Percentiles rank a stretch among this genome's conserved stretches.
These are phyloP conservation scores for Mimosa pudica DNA, from an alignment of 306 rosid genomes.

Conservation along the genomic window DNA sequence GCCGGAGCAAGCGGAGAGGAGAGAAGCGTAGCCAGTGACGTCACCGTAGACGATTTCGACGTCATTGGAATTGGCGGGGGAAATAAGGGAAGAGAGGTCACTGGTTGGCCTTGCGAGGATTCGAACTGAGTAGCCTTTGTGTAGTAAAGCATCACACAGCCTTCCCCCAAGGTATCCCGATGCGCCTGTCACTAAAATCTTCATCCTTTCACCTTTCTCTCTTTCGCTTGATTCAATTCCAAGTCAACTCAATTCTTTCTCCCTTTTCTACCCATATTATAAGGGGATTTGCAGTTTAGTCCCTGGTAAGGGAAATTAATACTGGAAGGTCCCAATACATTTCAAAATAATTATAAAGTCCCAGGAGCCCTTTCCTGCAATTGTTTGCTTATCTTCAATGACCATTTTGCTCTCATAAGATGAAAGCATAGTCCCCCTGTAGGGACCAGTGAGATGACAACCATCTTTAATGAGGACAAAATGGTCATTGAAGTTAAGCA, in stretches of 20 bases:
- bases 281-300: too few species aligned
- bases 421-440: too few species aligned
- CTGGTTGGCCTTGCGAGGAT: slow-evolving; percentile 81
- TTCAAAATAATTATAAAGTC: too few species aligned
- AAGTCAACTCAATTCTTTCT: neutral
- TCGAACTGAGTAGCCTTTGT: slow-evolving; percentile 61
- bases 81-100: slow-evolving; percentile 70
- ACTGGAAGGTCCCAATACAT: too few species aligned
- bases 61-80: slow-evolving; percentile 24
- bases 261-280: too few species aligned
- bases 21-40: slow-evolving; percentile 67
- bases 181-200: slow-evolving; percentile 77
- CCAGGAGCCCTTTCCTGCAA: too few species aligned
- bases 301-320: too few species aligned
- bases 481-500: too few species aligned
- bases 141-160: slow-evolving; percentile 64
- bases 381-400: too few species aligned
- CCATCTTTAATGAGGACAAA: too few species aligned
- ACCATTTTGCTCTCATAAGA: too few species aligned
- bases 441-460: too few species aligned
- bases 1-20: slow-evolving; percentile 70
- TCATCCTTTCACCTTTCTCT: slow-evolving; percentile 37
- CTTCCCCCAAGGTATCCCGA: slow-evolving; percentile 86
- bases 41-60: slow-evolving; percentile 78
- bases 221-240: neutral